Percentiles rank a stretch among this genome's conserved stretches.
Evolutionary conservation across 2,329 filamentous ascomycete genomes (phyloP).

Genomic region (Colletotrichum limetticola): DNA sequence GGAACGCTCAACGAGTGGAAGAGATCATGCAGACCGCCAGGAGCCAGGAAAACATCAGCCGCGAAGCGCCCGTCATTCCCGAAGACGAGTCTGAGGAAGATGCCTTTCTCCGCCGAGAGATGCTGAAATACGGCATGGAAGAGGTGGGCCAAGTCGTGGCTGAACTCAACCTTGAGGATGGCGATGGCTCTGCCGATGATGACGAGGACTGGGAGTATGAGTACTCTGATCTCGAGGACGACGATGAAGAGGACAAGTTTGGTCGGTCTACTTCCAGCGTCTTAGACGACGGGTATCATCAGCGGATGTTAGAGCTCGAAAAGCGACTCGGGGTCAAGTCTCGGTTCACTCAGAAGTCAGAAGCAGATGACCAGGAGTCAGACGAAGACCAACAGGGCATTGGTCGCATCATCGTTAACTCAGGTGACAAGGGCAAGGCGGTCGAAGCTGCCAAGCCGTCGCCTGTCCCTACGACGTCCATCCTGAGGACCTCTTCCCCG

Average conservation of each 20-base stretch:
- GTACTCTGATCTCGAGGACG: constrained; percentile 58
- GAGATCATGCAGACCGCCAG: constrained; percentile 67
- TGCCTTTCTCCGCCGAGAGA: constrained; percentile 81
- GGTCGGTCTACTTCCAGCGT: constrained; percentile 77
- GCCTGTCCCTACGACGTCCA: constrained; percentile 33
- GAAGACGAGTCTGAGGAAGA: constrained; percentile 84
- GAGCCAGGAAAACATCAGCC: constrained; percentile 61
- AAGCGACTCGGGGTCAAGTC: constrained; percentile 74
- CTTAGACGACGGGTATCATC: constrained; percentile 79
- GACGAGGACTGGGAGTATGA: constrained; percentile 62
- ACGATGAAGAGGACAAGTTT: constrained; percentile 80
- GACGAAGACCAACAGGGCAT: constrained; percentile 60
- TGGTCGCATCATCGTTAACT: constrained; percentile 64
- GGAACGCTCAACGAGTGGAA: constrained; percentile 61
- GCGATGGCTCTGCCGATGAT: constrained; percentile 63
- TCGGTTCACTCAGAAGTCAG: constrained; percentile 51
- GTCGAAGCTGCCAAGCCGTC: constrained; percentile 7
- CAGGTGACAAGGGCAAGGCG: constrained; percentile 26
- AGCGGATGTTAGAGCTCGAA: constrained; percentile 88
- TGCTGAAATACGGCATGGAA: constrained; percentile 89
- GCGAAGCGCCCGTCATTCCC: constrained; percentile 69
- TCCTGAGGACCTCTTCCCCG: constrained; percentile 21
- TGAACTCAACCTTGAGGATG: constrained; percentile 85
- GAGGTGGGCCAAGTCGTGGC: constrained; percentile 94
- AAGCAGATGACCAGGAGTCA: constrained; percentile 49